phyloP scores from a whole-genome alignment of 2,329 filamentous ascomycete genomes.

The Beauveria sp. region DNA sequence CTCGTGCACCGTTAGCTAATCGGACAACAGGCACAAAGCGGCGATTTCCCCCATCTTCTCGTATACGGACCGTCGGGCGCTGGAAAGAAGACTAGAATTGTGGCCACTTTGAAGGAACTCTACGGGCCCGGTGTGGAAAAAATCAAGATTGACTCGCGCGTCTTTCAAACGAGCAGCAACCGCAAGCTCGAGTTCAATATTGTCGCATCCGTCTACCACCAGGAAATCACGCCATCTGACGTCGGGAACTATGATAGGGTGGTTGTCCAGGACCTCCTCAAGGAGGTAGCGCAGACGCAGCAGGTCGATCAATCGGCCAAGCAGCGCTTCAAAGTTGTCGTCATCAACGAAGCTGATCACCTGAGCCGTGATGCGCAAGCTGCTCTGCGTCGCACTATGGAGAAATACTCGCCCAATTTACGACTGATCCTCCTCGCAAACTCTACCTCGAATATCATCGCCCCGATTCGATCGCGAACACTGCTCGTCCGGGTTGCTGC shows the following conservation, averaged over 20 bases:
- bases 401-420: constrained; percentile 96
- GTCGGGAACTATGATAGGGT: constrained; percentile 95
- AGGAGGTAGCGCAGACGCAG: constrained; percentile 97
- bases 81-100: constrained; percentile 95
- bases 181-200: constrained; percentile 99
- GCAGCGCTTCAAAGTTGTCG: constrained; percentile 95
- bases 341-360: constrained; percentile 98
- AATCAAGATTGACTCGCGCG: constrained; percentile 97
- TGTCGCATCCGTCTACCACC: constrained; percentile 91
- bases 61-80: constrained; percentile 95
- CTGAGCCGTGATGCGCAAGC: constrained; percentile 92
- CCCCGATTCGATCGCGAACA: constrained; percentile 90
- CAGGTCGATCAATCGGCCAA: constrained; percentile 91
- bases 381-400: constrained; percentile 91
- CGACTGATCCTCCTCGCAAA: constrained; percentile 89
- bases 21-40: constrained; percentile 70
- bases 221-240: constrained; percentile 96
- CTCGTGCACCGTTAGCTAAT: constrained; percentile 5
- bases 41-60: constrained; percentile 95
- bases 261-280: constrained; percentile 89
- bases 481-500: constrained; percentile 87
- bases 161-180: constrained; percentile 92
- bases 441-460: constrained; percentile 96
- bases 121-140: constrained; percentile 97
- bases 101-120: constrained; percentile 88